Evolutionary conservation across 1,139 yeast species (phyloP).

Genomic region (Scheffersomyces quercinus): DNA sequence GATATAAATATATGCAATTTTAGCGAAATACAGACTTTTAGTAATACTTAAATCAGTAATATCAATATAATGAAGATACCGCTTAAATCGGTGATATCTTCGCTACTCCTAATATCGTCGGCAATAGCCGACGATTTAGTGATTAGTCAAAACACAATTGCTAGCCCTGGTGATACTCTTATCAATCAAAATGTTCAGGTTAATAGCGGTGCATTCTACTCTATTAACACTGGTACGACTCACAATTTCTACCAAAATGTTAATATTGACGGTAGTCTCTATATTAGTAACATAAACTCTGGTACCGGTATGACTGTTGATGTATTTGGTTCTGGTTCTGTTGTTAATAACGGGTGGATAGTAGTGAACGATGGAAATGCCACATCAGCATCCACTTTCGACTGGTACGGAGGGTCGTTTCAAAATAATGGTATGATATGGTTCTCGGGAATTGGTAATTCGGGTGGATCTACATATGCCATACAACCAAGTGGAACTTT

Average conservation of each 20-base stretch:
- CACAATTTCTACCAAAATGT: constrained; percentile 15
- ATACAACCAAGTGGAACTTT: constrained; percentile 9
- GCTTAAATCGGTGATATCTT: background rate
- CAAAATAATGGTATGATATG: constrained; percentile 11
- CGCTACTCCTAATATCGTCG: background rate
- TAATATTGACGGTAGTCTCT: constrained; percentile 17
- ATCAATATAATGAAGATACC: background rate
- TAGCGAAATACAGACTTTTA: no score
- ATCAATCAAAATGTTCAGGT: background rate
- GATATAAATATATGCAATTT: no score
- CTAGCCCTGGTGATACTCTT: constrained; percentile 1
- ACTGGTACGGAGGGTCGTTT: constrained; percentile 12
- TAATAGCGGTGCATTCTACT: constrained; percentile 1
- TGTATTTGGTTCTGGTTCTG: constrained; percentile 6
- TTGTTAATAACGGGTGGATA: constrained; percentile 14
- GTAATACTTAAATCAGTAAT: no score
- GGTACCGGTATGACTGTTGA: constrained; percentile 16
- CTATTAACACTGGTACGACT: constrained; percentile 2
- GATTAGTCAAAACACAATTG: background rate
- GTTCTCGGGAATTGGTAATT: constrained; percentile 14
- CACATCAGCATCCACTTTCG: constrained; percentile 20
- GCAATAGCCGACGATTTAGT: background rate
- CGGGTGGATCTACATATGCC: constrained; percentile 13
- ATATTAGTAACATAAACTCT: constrained; percentile 13
- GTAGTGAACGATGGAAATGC: constrained; percentile 17